Evolutionary conservation across 306 rosid genomes (phyloP).

Genomic region (Casuarina cunninghamiana): DNA sequence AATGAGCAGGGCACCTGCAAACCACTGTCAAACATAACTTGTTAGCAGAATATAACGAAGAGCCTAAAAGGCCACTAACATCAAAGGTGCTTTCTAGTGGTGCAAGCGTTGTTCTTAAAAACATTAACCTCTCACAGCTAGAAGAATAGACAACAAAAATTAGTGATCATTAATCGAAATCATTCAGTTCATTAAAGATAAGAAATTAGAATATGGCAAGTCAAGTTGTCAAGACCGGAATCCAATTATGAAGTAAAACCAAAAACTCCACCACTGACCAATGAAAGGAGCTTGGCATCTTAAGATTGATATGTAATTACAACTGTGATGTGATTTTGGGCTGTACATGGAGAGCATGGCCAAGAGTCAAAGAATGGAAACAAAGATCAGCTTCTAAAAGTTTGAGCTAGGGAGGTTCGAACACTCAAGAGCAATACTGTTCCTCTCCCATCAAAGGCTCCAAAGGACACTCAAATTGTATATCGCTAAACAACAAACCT

Average conservation of each 20-base stretch:
- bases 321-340: background rate
- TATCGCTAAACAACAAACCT: background rate
- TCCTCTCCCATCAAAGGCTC: background rate
- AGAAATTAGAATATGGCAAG: background rate
- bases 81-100: background rate
- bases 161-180: background rate
- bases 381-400: background rate
- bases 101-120: background rate
- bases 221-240: background rate
- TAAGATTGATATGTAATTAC: background rate
- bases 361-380: background rate
- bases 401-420: background rate
- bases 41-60: slow-evolving; percentile 29
- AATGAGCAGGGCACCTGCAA: slow-evolving; percentile 84
- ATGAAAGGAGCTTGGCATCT: no score
- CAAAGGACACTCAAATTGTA: background rate
- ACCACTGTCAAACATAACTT: slow-evolving; percentile 52
- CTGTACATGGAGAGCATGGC: background rate
- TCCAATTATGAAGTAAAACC: background rate
- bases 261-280: no score
- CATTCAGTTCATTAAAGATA: background rate
- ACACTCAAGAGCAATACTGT: background rate
- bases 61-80: background rate
- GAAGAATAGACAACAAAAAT: slow-evolving; percentile 1
- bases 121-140: background rate